Evolutionary conservation across 2,329 filamentous ascomycete species (phyloP), one percentile per base, ranked within the genome.

Genomic region (Apiospora koreana): DNA sequence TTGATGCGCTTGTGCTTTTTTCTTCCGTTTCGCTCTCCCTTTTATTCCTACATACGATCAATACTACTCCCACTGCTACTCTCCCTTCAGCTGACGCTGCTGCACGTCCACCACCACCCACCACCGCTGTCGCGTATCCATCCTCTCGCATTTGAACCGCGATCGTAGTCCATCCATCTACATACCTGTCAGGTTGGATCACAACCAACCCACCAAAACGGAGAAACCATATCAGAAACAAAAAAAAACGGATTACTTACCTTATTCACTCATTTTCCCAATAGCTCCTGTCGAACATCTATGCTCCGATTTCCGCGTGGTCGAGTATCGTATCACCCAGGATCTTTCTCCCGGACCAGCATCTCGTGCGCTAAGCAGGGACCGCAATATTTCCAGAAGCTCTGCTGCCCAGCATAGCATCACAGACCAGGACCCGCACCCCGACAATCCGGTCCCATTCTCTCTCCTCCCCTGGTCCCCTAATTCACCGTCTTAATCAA

Each of bases 301-400:
- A 64, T 65, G 25, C 50, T 69, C 48, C 42, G 48, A 43, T 58
- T 42, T 69, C 58, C 31, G 21, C 64, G 18, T 38, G 48, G 48
- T 45, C 64, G 64, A 66, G 38, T 66, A 43, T 45, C 64, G 64
- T 43, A 45, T 45, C 42, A 42, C 64, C 64, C 64, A 45, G 64
- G 64, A 66, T 66, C 64, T 74, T 71, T 70, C 71, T 71, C 74
- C 74, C 71, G 69, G 66, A 70, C 72, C 69, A 74, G 74, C 75
- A 75, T 77, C 74, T 76, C 74, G 75, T 77, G 77, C 76, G 76
- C 77, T 79, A 79, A 78, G 74, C 78, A 75, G 76, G 75, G 77
- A 74, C 73, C 73, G 73, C 76, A 69, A 77, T 76, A 79, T 77
- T 79, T 79, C 77, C 75, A 79, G 77, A 79, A 79, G 75, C 76